Percentiles rank a stretch among this genome's conserved stretches.
Conservation (phyloP, 352 stramenopile species). For the Globisporangium perplexum region DNA sequence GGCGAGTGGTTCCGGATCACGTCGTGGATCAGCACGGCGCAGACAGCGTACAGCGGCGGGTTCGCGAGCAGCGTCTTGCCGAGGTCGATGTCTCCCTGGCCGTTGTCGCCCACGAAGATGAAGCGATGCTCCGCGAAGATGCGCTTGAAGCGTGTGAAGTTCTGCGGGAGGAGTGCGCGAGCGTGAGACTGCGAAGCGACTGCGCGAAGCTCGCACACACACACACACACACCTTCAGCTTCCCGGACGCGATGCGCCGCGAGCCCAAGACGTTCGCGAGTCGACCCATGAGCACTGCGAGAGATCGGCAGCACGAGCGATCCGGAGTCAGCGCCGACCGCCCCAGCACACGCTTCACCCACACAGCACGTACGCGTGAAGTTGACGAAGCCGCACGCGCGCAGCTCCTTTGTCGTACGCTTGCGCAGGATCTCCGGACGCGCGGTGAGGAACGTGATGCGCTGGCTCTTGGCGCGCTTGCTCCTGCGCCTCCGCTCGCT, state of each 20-base stretch:
- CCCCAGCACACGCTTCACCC: not conserved
- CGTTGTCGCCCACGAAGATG: conserved; percentile 80
- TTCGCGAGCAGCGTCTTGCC: conserved; percentile 60
- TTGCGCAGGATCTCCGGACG: conserved; percentile 65
- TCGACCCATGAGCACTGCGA: conserved; percentile 65
- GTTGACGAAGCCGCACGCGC: conserved; percentile 63
- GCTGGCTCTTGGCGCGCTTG: conserved; percentile 18
- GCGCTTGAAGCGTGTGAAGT: conserved; percentile 68
- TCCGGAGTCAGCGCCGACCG: not conserved
- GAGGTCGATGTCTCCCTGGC: conserved; percentile 75
- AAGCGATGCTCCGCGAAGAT: conserved; percentile 72
- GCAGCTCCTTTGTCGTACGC: conserved; percentile 54
- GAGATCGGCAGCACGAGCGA: not conserved
- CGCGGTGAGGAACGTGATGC: conserved; percentile 72
- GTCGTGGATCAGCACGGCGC: conserved; percentile 72
- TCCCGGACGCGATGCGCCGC: conserved; percentile 58
- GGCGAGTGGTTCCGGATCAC: conserved; percentile 71
- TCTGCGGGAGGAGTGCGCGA: conserved; percentile 38
- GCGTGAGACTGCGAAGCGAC: not conserved
- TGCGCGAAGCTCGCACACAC: too few relatives aligned
- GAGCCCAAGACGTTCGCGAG: conserved; percentile 62
- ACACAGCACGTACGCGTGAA: conserved; percentile 52
- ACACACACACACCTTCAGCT: conserved; percentile 38
- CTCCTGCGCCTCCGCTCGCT: conserved; percentile 3
- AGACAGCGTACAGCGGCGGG: conserved; percentile 45